These are phyloP conservation scores for Alternaria viburni DNA, from an alignment of 2,329 filamentous ascomycete species.

Conservation along the genomic window DNA sequence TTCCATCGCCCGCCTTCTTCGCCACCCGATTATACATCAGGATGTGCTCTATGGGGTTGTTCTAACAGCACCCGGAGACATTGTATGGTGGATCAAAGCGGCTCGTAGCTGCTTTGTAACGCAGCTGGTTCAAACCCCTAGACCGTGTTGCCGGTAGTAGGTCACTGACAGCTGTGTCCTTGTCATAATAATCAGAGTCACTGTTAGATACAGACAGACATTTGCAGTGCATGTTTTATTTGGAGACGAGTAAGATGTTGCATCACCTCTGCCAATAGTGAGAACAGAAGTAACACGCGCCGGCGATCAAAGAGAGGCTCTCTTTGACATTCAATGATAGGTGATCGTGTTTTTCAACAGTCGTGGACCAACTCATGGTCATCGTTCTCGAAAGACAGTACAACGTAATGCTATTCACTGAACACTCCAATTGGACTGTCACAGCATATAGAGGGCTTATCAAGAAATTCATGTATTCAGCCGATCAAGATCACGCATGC, in stretches of 20 bases:
- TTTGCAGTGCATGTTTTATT: not conserved
- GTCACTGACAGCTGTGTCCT: not conserved
- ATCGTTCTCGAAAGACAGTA: not conserved
- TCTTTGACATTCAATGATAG: not conserved
- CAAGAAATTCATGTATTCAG: too few relatives aligned
- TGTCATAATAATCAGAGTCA: not conserved
- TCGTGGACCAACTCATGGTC: not conserved
- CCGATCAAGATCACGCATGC: not conserved
- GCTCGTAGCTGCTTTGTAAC: not conserved
- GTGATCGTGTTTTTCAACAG: not conserved
- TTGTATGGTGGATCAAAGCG: not conserved
- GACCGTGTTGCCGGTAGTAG: too few relatives aligned
- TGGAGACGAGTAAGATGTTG: not conserved
- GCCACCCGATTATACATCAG: slow-evolving; percentile 1
- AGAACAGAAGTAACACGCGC: not conserved
- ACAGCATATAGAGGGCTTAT: not conserved
- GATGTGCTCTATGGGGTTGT: not conserved
- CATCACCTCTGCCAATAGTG: not conserved
- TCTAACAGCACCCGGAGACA: not conserved
- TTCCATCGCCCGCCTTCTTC: not conserved
- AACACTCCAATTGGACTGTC: not conserved
- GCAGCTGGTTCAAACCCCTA: not conserved
- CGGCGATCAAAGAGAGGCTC: not conserved
- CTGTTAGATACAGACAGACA: not conserved
- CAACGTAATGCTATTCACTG: not conserved